Base-by-base conservation (phyloP, 2,329 filamentous ascomycete genomes). In the Colletotrichum orchidophilum region DNA sequence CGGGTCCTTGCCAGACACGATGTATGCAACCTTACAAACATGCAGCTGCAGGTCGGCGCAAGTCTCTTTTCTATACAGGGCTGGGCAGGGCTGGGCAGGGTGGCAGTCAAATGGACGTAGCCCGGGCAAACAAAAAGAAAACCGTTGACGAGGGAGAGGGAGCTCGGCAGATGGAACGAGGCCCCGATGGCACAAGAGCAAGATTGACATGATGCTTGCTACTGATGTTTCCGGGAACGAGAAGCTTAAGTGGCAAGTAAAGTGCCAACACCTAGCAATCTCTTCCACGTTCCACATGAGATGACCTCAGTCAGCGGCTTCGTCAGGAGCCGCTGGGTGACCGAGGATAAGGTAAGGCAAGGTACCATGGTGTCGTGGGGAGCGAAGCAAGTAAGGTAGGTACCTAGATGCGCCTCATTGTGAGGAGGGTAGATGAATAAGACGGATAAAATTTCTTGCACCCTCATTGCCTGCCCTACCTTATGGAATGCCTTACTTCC, bases 51-150 rank as follows among this genome's bases (percentile, higher is more conserved):
- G 52, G 26, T 31, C 26, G n/a, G 35, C 50, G 59, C 42, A 11
- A 60, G 11, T n/a, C 42, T 26, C 59, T 35, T 9, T 46, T 26
- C 42, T 52, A 18, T 21, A 49, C 42, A 52, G 42, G 27, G 42
- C 58, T 50, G n/a, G 58, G 27, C 59, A 61, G 42, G 59, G n/a
- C 59, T 33, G 59, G 59, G 42, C 59, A 15, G n/a, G 49, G 59
- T 35, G 27, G 59, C 13, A 62, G 49, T 31, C n/a, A 31, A 24
- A 50, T 35, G 29, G 29, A 35, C 9, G 2, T 12, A 8, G 8
- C 13, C 42, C 2, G 13, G 13, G 7, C 59, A 62, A 62, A 62
- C 59, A 52, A 62, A 35, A 9, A 26, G 39, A 46, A 46, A 26
- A 12, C 3, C 27, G 12, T 18, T 46, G n/a, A 26, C 27, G 21